These are phyloP conservation scores for Aspergillus tubingensis DNA, from an alignment of 2,329 filamentous ascomycete species.

Conservation along the genomic window DNA sequence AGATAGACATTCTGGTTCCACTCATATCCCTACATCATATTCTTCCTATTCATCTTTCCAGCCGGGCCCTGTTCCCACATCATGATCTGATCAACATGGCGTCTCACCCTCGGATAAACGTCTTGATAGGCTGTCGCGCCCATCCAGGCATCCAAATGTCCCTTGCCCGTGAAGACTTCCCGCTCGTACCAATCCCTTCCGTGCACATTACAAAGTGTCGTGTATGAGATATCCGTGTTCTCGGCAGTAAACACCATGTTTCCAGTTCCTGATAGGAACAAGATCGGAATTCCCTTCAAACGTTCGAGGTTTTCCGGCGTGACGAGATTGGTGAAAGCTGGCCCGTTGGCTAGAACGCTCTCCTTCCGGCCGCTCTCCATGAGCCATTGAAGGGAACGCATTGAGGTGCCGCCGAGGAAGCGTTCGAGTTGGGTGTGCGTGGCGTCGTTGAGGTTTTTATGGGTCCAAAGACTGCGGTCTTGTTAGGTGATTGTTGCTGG, in stretches of 20 bases:
- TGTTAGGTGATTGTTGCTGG: not conserved
- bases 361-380: not conserved
- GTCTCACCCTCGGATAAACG: constrained; percentile 5
- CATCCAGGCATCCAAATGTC: constrained; percentile 7
- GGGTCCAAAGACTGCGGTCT: constrained; percentile 3
- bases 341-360: constrained; percentile 2
- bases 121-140: constrained; percentile 2
- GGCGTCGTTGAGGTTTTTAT: constrained; percentile 2
- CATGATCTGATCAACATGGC: constrained; percentile 5
- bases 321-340: not conserved
- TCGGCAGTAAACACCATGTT: constrained; percentile 9
- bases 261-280: constrained; percentile 5
- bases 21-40: not conserved
- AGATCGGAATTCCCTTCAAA: constrained; percentile 4
- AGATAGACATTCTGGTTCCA: not conserved
- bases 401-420: constrained; percentile 5
- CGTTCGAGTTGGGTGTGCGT: constrained; percentile 2
- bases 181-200: constrained; percentile 8
- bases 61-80: not conserved
- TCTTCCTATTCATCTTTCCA: not conserved
- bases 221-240: constrained; percentile 6
- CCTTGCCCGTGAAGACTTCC: constrained; percentile 2
- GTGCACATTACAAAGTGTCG: constrained; percentile 3
- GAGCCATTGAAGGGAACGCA: constrained; percentile 6
- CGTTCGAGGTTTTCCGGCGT: constrained; percentile 5